Evolutionary conservation across 1,284 basidiomycete genomes (phyloP), one percentile per base, ranked within the genome.

Genomic region (Marasmius sp.): DNA sequence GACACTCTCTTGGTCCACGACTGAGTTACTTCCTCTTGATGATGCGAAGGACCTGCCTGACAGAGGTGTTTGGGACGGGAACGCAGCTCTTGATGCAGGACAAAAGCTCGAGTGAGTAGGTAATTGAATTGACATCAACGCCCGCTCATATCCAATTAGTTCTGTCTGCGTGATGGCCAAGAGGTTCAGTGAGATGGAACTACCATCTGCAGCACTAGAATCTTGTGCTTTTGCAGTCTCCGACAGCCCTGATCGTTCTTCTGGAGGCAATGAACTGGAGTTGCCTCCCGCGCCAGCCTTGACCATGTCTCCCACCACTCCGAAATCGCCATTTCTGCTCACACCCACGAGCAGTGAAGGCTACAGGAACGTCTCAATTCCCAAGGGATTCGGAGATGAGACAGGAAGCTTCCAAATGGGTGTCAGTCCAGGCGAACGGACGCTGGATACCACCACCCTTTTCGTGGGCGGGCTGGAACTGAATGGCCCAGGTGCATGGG

Each of bases 381-480:
- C 73, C 62, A 70, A 71, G 56, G 67, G 67, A 39, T 58, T 66
- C 59, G 66, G 69, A 16, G 52, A 53, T 41, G 69, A 72, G 45
- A 69, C 71, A 55, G 51, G 36, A 9, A 61, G 65, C n/a, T 66
- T 14, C 55, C n/a, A 45, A 49, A 36, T 38, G 65, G 60, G 55
- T 64, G 61, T 16, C 65, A 51, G 60, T 45, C 59, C 61, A 61
- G 61, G 65, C 56, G 72, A 76, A 38, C 72, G 74, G 50, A 75
- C 82, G 20, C 69, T 88, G 12, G 88, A 92, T 70, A 86, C 85
- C 0, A 85, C 81, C 2, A 86, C 88, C 0, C 77, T 92, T 22
- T 92, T 92, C 69, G 87, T 92, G 34, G 90, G 91, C 12, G 90
- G 90, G 1, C 77, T 92, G 47, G 86, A 89, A 66, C 81, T 85